Evolutionary conservation across 768 basidiomycete genomes (phyloP).

Genomic region (Leccinum truebloodii): DNA sequence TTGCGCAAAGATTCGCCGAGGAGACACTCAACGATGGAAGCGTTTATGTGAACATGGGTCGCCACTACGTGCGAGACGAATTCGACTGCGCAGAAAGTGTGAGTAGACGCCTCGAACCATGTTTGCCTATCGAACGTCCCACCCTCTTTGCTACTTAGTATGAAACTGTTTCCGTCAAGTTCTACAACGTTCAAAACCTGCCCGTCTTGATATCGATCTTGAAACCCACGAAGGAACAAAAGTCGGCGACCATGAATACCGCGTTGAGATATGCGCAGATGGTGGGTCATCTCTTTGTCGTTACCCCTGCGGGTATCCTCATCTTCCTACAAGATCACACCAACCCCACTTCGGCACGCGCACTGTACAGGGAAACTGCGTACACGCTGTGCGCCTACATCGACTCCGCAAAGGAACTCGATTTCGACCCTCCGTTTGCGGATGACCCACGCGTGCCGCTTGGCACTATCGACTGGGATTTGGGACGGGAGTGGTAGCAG

Average conservation of each 20-base stretch:
- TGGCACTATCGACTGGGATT: slow-evolving; percentile 77
- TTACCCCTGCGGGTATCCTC: no score
- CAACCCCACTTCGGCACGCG: slow-evolving; percentile 1
- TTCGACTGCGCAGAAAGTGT: no score
- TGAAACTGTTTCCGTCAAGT: slow-evolving; percentile 52
- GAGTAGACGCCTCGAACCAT: no score
- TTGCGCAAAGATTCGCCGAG: no score
- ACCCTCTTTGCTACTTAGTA: no score
- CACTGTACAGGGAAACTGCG: slow-evolving; percentile 66
- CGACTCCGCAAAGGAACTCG: slow-evolving; percentile 30
- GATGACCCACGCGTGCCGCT: slow-evolving; percentile 14
- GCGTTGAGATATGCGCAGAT: slow-evolving; percentile 76
- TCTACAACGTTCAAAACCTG: slow-evolving; percentile 72
- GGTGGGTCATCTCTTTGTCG: slow-evolving; percentile 41
- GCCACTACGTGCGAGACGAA: no score
- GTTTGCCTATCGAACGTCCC: no score
- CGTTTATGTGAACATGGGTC: no score
- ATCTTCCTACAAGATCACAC: not conserved
- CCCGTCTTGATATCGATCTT: slow-evolving; percentile 79
- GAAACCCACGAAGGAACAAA: slow-evolving; percentile 92
- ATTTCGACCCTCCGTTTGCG: slow-evolving; percentile 60
- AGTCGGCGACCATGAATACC: slow-evolving; percentile 74
- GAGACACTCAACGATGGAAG: no score
- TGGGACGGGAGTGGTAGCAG: slow-evolving; percentile 67
- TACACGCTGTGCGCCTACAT: slow-evolving; percentile 61